Conservation (phyloP, 225 moss, liverwort and hornwort genomes). For the Ulota crispa region DNA sequence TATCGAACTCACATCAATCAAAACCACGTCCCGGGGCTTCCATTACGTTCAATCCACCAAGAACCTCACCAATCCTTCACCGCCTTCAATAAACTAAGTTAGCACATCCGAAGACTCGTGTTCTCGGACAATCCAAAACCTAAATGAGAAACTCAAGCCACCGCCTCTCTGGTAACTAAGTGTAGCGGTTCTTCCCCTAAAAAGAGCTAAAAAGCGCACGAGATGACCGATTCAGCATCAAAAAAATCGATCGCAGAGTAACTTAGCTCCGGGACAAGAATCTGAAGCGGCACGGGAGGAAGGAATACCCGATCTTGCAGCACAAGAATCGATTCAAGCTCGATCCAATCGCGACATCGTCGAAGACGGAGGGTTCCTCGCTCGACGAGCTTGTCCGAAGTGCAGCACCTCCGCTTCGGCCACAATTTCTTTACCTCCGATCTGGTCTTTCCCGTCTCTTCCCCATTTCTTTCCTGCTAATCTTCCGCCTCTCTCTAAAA, state of each 20-base stretch:
- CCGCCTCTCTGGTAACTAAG: neutral
- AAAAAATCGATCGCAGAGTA: neutral
- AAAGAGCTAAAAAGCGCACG: constrained; percentile 1
- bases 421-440: neutral
- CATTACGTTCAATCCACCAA: constrained; percentile 20
- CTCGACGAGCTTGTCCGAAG: neutral
- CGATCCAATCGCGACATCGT: neutral
- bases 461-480: neutral
- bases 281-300: neutral
- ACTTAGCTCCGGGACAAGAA: neutral
- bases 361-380: constrained; percentile 18
- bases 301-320: constrained; percentile 13
- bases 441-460: neutral
- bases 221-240: constrained; percentile 9
- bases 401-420: neutral
- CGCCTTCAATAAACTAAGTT: neutral
- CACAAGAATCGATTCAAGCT: neutral
- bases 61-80: constrained; percentile 13
- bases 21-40: constrained; percentile 6
- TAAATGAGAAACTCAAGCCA: neutral
- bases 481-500: neutral
- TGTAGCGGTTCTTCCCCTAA: neutral
- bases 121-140: neutral
- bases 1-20: constrained; percentile 6
- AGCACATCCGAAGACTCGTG: constrained; percentile 2